Evolutionary conservation across 495 filamentous ascomycete genomes (phyloP).

Genomic region (Daldinia concentrica): DNA sequence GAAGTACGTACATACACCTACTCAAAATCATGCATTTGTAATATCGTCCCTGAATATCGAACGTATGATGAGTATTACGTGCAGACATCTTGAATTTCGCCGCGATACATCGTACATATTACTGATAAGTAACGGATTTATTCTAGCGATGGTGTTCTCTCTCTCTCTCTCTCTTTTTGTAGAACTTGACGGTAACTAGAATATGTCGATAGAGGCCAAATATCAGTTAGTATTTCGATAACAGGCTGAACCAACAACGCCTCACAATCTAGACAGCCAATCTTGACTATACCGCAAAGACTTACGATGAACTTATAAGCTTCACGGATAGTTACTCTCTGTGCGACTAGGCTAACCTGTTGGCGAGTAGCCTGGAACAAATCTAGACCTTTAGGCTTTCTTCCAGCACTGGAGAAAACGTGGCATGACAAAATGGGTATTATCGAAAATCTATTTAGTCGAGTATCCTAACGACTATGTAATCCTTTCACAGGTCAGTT

Average conservation of each 20-base stretch:
- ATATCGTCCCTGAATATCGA: conserved; percentile 36
- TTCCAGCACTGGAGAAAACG: conserved; percentile 33
- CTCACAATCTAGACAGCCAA: not conserved
- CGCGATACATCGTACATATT: not conserved
- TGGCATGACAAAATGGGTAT: conserved; percentile 19
- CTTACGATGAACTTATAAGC: not conserved
- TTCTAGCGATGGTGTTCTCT: not conserved
- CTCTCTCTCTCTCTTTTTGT: too few relatives aligned
- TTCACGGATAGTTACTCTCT: conserved; percentile 23
- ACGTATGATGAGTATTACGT: conserved; percentile 21
- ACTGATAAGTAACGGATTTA: not conserved
- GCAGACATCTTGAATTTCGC: conserved; percentile 3
- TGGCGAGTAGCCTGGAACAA: conserved; percentile 19
- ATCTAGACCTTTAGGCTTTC: conserved; percentile 1
- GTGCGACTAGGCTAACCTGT: conserved; percentile 18
- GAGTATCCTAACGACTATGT: conserved; percentile 7
- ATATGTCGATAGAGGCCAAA: not conserved
- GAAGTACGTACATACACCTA: not conserved
- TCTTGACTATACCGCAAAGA: not conserved
- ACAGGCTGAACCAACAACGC: not conserved
- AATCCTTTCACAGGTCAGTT: conserved; percentile 14
- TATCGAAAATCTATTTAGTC: conserved; percentile 22
- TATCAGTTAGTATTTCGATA: not conserved
- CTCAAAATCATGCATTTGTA: conserved; percentile 9
- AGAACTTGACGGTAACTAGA: not conserved